Evolutionary conservation across 495 filamentous ascomycete species (phyloP), one percentile per base, ranked within the genome.

Genomic region (Aspergillus diversus): DNA sequence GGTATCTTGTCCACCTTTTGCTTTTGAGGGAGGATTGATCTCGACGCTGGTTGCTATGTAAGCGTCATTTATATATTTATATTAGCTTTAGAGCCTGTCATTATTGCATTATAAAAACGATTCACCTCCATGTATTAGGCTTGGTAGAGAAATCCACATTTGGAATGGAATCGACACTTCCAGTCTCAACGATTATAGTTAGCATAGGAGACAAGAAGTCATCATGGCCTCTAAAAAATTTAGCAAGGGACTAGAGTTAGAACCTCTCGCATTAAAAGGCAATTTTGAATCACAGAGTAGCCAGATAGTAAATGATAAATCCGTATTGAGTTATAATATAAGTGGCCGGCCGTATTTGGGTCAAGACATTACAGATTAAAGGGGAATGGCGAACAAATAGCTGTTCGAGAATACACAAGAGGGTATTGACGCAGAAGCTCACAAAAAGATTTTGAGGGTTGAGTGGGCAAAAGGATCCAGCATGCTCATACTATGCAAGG

Each of bases 1-100:
- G 79, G 55, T 80, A 79, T 75, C 55, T 81, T 63, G 74, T 80
- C 15, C 79, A 81, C 71, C 61, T 77, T 33, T 59, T 81, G 52
- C 46, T 80, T 59, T 63, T 73, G 31, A 74, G 64, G 57, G 65
- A 62, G 16, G 49, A 47, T 33, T 33, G n/a, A 11, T 37, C 11
- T 35, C 39, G 53, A 46, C 12, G 37, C 4, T 4, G 7, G 37
- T 13, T 39, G 37, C 37, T 39, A 39, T 39, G 37, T 7, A 27
- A 27, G 21, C 21, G n/a, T n/a, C n/a, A n/a, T n/a, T n/a, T n/a
- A n/a, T 27, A 27, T 27, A 27, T 27, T 27, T 27, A 27, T 27
- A 27, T 27, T 27, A 27, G 21, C 21, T 27, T 27, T 27, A 27
- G 21, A 27, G 21, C 21, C 21, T 27, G 21, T 27, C 21, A 27